Evolutionary conservation across 2,329 filamentous ascomycete genomes (phyloP).

Genomic region (Nannizzia gypsea): DNA sequence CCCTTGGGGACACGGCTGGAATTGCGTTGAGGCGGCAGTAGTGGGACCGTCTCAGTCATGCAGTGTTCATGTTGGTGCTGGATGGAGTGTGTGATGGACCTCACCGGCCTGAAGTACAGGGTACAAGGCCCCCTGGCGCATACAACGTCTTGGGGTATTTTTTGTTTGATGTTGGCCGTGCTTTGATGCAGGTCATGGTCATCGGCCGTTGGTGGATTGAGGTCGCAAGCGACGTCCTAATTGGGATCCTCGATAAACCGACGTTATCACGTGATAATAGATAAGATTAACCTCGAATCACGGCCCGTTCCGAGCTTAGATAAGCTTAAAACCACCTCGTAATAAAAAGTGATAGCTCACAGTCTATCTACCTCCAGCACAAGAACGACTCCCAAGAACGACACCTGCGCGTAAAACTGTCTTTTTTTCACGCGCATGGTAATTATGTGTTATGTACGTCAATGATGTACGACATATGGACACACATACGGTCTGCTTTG

Average conservation of each 20-base stretch:
- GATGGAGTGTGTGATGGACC: not conserved
- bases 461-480: not conserved
- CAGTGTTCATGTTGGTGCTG: not conserved
- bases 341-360: not conserved
- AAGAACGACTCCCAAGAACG: not conserved
- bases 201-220: not conserved
- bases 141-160: not conserved
- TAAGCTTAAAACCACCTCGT: constrained; percentile 4
- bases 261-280: not conserved
- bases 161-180: not conserved
- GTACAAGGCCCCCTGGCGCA: not conserved
- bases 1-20: not conserved
- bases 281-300: constrained; percentile 1
- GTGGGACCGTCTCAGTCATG: not conserved
- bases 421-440: not conserved
- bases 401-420: not conserved
- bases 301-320: not conserved
- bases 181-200: not conserved
- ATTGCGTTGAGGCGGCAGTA: not conserved
- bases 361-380: not conserved
- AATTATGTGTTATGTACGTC: not conserved
- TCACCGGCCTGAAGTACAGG: not conserved
- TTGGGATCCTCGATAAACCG: not conserved
- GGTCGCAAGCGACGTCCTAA: not conserved
- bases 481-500: not conserved